Evolutionary conservation across 2,329 filamentous ascomycete species (phyloP).

Genomic region (Ceratocystis diversiconidia): DNA sequence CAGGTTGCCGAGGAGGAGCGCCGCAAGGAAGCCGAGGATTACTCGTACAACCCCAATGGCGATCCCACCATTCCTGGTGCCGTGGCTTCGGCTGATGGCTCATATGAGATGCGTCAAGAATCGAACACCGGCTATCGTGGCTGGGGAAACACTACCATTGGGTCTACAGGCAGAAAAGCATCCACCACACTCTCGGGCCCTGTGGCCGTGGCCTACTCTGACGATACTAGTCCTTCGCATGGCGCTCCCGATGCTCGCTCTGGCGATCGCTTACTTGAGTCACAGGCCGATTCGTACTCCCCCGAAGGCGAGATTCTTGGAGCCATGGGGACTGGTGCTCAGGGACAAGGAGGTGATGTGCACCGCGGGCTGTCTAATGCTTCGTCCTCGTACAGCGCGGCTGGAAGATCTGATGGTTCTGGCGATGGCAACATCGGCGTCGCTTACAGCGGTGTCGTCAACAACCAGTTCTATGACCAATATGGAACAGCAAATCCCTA

Average conservation of each 20-base stretch:
- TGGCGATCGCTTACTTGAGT: slow-evolving; percentile 47
- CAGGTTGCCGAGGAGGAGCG: slow-evolving; percentile 77
- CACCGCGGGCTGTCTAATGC: slow-evolving; percentile 87
- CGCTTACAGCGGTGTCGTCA: slow-evolving; percentile 34
- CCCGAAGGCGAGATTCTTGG: slow-evolving; percentile 73
- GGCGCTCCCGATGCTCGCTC: slow-evolving; percentile 54
- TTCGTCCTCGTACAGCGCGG: slow-evolving; percentile 85
- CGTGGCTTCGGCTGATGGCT: slow-evolving; percentile 34
- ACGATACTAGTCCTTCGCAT: slow-evolving; percentile 47
- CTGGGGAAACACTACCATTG: slow-evolving; percentile 63
- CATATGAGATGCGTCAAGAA: slow-evolving; percentile 67
- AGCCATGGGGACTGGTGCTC: slow-evolving; percentile 56
- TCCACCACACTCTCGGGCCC: slow-evolving; percentile 79
- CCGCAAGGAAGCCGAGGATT: slow-evolving; percentile 93
- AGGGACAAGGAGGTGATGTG: slow-evolving; percentile 41
- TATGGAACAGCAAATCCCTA: slow-evolving; percentile 21
- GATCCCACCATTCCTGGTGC: slow-evolving; percentile 59
- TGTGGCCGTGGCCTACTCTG: slow-evolving; percentile 53
- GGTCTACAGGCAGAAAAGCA: slow-evolving; percentile 60
- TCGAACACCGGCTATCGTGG: slow-evolving; percentile 71
- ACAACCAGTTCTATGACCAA: slow-evolving; percentile 32
- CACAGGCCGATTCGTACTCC: slow-evolving; percentile 32
- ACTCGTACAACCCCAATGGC: slow-evolving; percentile 93
- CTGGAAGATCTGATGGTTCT: slow-evolving; percentile 57
- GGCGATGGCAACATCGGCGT: slow-evolving; percentile 34